These are phyloP conservation scores for Lagerstroemia speciosa DNA, from an alignment of 345 rosid genomes.

Conservation along the genomic window DNA sequence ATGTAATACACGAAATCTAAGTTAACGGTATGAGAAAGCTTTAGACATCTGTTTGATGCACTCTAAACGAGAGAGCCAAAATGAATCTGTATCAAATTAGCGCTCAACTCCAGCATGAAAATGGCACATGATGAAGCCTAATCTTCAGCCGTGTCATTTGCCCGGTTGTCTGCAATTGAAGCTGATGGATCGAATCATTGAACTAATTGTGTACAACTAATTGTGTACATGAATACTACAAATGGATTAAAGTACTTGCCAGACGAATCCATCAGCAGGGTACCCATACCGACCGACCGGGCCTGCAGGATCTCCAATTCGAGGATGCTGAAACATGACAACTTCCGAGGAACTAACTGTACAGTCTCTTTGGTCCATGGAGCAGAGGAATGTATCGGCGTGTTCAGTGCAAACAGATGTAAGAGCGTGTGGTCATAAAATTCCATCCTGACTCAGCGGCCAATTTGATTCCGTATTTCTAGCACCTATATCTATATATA, in stretches of 20 bases:
- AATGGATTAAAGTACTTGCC: no score
- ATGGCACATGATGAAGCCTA: not conserved
- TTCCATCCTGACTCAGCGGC: constrained; percentile 78
- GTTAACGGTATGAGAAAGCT: not conserved
- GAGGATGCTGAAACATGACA: no score
- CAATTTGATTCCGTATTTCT: constrained; percentile 63
- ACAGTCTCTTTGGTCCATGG: no score
- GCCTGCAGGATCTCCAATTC: no score
- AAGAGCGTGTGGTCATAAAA: constrained; percentile 72
- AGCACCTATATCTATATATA: constrained; percentile 38
- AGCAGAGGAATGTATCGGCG: no score
- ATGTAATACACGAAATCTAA: not conserved
- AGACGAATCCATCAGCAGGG: no score
- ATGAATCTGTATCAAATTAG: no score
- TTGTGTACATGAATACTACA: no score
- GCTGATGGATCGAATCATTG: constrained; percentile 92
- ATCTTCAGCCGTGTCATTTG: no score
- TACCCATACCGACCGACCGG: no score
- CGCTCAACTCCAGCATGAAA: not conserved
- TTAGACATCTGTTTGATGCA: not conserved
- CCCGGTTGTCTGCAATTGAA: constrained; percentile 77
- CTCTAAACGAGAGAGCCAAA: not conserved
- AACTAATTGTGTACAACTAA: no score
- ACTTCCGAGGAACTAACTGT: no score
- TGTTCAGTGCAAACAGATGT: constrained; percentile 53